Evolutionary conservation across 2,329 filamentous ascomycete species (phyloP).

Genomic region (Xylaria polymorpha): DNA sequence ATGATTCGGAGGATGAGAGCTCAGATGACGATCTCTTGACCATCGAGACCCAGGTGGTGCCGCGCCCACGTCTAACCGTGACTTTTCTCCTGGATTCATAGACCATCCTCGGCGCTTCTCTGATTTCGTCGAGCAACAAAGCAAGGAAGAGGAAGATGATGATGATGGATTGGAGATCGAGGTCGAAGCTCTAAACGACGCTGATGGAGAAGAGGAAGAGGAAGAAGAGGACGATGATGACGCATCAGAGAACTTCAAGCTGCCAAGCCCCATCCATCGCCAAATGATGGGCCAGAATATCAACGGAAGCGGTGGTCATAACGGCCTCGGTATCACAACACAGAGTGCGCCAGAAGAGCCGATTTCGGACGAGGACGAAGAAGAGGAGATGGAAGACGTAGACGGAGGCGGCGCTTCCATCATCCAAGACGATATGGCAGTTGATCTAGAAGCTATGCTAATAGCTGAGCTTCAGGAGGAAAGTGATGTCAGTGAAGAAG

Average conservation of each 20-base stretch:
- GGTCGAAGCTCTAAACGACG: slow-evolving; percentile 57
- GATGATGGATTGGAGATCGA: slow-evolving; percentile 58
- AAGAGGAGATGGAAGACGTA: slow-evolving; percentile 51
- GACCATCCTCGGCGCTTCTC: slow-evolving; percentile 61
- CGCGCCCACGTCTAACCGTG: slow-evolving; percentile 50
- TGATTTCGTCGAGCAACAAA: slow-evolving; percentile 62
- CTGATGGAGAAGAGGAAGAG: slow-evolving; percentile 56
- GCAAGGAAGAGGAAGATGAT: slow-evolving; percentile 43
- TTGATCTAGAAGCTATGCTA: slow-evolving; percentile 48
- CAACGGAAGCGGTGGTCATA: slow-evolving; percentile 38
- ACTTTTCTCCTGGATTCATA: slow-evolving; percentile 64
- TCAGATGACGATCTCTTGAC: slow-evolving; percentile 68
- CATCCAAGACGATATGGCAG: slow-evolving; percentile 45
- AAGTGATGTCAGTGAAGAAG: slow-evolving; percentile 52
- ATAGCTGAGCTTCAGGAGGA: slow-evolving; percentile 48
- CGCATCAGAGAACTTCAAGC: slow-evolving; percentile 58
- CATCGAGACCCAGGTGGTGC: slow-evolving; percentile 70
- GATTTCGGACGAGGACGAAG: slow-evolving; percentile 47
- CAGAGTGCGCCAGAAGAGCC: slow-evolving; percentile 44
- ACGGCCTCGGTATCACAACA: slow-evolving; percentile 32
- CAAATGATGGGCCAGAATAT: slow-evolving; percentile 46
- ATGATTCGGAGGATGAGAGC: slow-evolving; percentile 60
- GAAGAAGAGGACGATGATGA: slow-evolving; percentile 52
- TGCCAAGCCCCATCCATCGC: slow-evolving; percentile 65
- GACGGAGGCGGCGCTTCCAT: slow-evolving; percentile 46